Base-by-base conservation (phyloP, 2,329 filamentous ascomycete genomes). In the Fusarium camptoceras region DNA sequence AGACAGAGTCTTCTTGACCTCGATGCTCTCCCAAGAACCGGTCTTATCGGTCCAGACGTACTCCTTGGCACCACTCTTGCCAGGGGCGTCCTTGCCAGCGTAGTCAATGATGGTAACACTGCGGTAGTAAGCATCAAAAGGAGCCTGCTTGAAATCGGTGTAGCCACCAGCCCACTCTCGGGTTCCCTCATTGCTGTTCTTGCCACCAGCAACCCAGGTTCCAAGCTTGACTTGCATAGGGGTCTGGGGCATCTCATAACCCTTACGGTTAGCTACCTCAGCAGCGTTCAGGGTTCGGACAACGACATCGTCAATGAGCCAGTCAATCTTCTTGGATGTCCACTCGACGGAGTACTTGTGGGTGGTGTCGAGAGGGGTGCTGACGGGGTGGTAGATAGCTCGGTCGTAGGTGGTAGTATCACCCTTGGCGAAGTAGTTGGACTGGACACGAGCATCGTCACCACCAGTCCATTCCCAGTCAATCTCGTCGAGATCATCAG, bases 381-480 rank as follows among this genome's bases (percentile, higher is more conserved):
- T 71, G 53, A 93, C 84, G n/a, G 82, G 66, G 75, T 89, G 85
- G 83, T 87, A 90, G 59, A 84, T 84, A 76, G 88, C 91, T 67
- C 91, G 90, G 81, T 94, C 89, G 80, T 89, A 94, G 61, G 86
- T 86, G n/a, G 86, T 86, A 57, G 87, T 89, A 80, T 92, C 83
- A 63, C 91, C 92, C 84, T 93, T 92, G 82, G 89, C 88, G 81
- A 92, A 93, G 83, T 94, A 97, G 83, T 97, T 97, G 78, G 89
- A 92, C 83, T 98, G 95, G 31, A 94, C 94, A 78, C 95, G 85
- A 28, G 84, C 81, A 71, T 86, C 82, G 77, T 93, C 88, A 55
- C 89, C 90, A 62, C 95, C 96, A 62, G 98, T 86, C 91, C 93
- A 97, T 82, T 98, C 95, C 92, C 94, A 97, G 81, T 98, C 95